These are phyloP conservation scores for Seminavis robusta DNA, from an alignment of 108 stramenopile genomes.

Conservation along the genomic window DNA sequence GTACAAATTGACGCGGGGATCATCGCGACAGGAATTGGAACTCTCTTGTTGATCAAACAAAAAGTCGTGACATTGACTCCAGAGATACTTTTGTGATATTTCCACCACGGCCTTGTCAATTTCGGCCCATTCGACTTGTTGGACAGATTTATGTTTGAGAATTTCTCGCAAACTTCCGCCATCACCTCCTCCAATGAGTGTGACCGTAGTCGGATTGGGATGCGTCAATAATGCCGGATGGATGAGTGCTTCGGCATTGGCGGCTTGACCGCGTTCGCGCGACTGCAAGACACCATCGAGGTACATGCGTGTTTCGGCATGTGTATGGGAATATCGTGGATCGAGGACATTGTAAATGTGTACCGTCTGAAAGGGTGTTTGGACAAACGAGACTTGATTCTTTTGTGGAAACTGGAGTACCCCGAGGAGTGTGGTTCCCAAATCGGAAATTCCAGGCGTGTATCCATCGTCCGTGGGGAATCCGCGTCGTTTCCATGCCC, in stretches of 20 bases:
- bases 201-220: slow-evolving; percentile 40
- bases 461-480: slow-evolving; percentile 31
- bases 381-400: too few relatives aligned
- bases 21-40: slow-evolving; percentile 62
- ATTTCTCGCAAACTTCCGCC: slow-evolving; percentile 76
- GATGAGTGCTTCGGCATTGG: slow-evolving; percentile 87
- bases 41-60: slow-evolving; percentile 29
- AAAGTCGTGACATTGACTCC: slow-evolving; percentile 60
- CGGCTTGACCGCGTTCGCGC: slow-evolving; percentile 38
- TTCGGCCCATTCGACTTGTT: slow-evolving; percentile 69
- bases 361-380: slow-evolving; percentile 40
- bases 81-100: slow-evolving; percentile 55
- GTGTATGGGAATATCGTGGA: too few relatives aligned
- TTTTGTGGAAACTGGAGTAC: too few relatives aligned
- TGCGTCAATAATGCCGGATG: slow-evolving; percentile 93
- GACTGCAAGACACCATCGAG: slow-evolving; percentile 70
- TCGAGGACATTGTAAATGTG: slow-evolving; percentile 67
- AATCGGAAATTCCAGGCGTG: not conserved
- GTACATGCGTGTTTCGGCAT: too few relatives aligned
- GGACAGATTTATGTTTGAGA: slow-evolving; percentile 81
- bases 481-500: slow-evolving; percentile 70
- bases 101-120: slow-evolving; percentile 68
- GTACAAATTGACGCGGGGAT: slow-evolving; percentile 44
- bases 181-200: slow-evolving; percentile 74
- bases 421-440: too few relatives aligned